A percentile compares a stretch with the other conserved stretches of the same genome.
These are phyloP conservation scores for Rheum nobile DNA, from an alignment of 148 eudicot genomes.

Conservation along the genomic window DNA sequence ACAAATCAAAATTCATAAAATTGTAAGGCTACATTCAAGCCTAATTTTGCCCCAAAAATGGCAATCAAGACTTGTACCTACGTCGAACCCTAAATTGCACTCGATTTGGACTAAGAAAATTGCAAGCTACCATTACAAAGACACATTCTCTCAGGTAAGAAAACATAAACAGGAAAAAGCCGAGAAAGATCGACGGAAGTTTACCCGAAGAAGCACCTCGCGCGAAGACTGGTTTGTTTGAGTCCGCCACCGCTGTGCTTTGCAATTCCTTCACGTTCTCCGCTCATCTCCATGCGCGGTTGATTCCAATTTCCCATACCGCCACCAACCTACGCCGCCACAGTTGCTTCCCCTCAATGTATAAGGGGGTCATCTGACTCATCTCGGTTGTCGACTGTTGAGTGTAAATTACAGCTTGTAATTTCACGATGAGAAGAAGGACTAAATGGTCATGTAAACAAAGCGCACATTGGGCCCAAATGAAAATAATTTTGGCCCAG, in stretches of 20 bases:
- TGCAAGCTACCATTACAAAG: too few relatives aligned
- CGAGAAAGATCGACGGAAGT: neutral
- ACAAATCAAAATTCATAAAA: neutral
- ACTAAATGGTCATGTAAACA: neutral
- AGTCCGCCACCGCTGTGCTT: neutral
- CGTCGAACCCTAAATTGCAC: too few relatives aligned
- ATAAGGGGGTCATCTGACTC: neutral
- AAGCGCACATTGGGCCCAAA: neutral
- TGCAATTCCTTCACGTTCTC: neutral
- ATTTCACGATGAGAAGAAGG: neutral
- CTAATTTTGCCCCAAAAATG: neutral
- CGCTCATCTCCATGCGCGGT: neutral
- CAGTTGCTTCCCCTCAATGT: neutral
- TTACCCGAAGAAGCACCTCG: neutral
- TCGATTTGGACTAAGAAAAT: too few relatives aligned
- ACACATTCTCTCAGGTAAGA: too few relatives aligned
- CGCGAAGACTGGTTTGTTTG: neutral
- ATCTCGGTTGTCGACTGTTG: too few relatives aligned
- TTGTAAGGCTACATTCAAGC: neutral
- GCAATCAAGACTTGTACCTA: too few relatives aligned
- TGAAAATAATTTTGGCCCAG: too few relatives aligned
- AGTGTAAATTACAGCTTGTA: neutral
- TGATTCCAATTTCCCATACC: neutral
- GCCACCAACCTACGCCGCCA: neutral
- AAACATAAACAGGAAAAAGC: too few relatives aligned